phyloP scores from a whole-genome alignment of 139 green algal species.

The Auxenochlorella protothecoides region DNA sequence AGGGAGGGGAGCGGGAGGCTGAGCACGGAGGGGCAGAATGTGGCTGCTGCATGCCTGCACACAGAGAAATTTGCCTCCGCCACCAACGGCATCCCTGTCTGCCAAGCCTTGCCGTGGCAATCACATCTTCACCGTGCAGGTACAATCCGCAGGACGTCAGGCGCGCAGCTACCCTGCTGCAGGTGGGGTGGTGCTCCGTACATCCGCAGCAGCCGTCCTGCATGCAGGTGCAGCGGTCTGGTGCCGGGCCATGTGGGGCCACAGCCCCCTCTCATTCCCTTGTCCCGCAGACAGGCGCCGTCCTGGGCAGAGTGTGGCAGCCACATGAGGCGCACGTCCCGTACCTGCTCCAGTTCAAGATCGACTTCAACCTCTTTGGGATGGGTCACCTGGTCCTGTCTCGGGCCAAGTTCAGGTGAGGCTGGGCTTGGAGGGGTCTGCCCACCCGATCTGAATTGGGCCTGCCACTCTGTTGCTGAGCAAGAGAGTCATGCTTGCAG shows the following conservation, averaged over 20 bases:
- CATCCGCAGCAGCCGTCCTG: background rate
- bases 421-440: background rate
- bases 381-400: conserved; percentile 67
- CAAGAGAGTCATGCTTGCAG: background rate
- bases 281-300: conserved; percentile 43
- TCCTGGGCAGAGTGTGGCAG: conserved; percentile 67
- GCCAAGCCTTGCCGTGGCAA: no score
- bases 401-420: conserved; percentile 27
- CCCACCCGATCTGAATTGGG: background rate
- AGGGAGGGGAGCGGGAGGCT: no score
- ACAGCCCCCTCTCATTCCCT: background rate
- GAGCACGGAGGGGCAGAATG: no score
- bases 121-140: conserved; percentile 15
- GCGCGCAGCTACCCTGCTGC: conserved; percentile 40
- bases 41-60: conserved; percentile 1
- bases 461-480: background rate
- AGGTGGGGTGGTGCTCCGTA: conserved; percentile 16
- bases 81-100: no score
- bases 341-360: conserved; percentile 91
- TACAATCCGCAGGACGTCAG: conserved; percentile 65
- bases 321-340: conserved; percentile 86
- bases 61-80: no score
- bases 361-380: conserved; percentile 86
- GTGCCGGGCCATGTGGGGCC: background rate
- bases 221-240: background rate